Evolutionary conservation across 495 filamentous ascomycete genomes (phyloP).

Genomic region (Xylaria curta): DNA sequence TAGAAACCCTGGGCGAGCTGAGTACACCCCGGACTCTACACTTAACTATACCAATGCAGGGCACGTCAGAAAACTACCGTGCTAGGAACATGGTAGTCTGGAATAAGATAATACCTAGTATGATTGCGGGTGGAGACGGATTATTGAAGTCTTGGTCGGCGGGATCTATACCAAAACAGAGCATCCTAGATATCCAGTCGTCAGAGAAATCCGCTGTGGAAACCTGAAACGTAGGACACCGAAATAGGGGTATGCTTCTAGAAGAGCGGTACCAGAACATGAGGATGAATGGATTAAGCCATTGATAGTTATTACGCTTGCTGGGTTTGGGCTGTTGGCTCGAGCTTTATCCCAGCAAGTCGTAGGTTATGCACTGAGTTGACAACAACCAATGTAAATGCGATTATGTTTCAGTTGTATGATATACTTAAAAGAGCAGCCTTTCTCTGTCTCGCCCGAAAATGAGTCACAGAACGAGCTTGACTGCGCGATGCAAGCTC

Average conservation of each 20-base stretch:
- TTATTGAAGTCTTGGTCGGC: not conserved
- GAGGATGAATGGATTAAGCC: not conserved
- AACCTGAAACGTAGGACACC: not conserved
- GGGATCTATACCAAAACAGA: not conserved
- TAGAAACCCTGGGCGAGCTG: constrained; percentile 12
- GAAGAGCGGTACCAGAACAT: not conserved
- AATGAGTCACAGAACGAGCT: constrained; percentile 9
- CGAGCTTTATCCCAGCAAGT: constrained; percentile 1
- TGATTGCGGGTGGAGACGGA: not conserved
- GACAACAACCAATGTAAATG: not conserved
- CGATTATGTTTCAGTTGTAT: not conserved
- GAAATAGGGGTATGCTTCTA: not conserved
- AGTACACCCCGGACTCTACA: constrained; percentile 14
- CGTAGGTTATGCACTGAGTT: not conserved
- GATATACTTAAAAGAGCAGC: not conserved
- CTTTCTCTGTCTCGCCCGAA: not conserved
- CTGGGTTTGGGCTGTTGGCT: constrained; percentile 9
- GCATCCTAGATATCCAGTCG: not conserved
- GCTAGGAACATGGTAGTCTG: not conserved
- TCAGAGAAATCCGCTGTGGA: not conserved
- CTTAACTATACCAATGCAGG: constrained; percentile 7
- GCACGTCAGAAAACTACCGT: not conserved
- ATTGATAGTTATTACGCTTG: not conserved
- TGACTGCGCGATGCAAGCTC: not conserved
- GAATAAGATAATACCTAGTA: not conserved